Evolutionary conservation across 2,329 filamentous ascomycete genomes (phyloP), one percentile per base, ranked within the genome.

Genomic region (Diaporthe ampelina): DNA sequence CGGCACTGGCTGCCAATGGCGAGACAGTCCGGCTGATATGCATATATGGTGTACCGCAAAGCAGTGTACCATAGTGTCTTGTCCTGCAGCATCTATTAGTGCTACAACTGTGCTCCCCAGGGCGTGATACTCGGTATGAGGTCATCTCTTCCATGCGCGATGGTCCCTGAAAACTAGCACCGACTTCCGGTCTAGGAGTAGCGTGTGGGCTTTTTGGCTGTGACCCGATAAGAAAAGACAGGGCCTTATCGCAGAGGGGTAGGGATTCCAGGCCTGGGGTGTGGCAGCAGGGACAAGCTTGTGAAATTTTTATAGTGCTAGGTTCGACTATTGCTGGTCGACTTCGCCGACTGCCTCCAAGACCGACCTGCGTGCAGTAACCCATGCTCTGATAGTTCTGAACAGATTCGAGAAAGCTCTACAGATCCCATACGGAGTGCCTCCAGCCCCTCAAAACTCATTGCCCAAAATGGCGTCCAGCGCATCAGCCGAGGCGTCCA

Each of bases 401-500:
- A 19, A 40, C 1, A 11, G 8, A 45, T 48, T 52, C 13, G n/a
- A n/a, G 9, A 35, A 21, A 32, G 8, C 2, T 24, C 21, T 17
- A 4, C 17, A 19, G 5, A 54, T 21, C 17, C 19, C 9, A 26
- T 4, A 7, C 4, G 9, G 1, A 29, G 8, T n/a, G 21, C 13
- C 15, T 26, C 45, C 1, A 37, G n/a, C 48, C 40, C 8, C 45
- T 37, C 32, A 48, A 48, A 11, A 10, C 26, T 32, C 26, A 1
- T 26, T 6, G 15, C 3, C 52, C 65, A 74, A 9, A 48, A 74
- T 74, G 72, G 72, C 72, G 21, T 74, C 71, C 26, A 58, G 43
- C 71, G 45, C 63, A 52, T 35, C 70, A 54, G 21, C 45, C 50
- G 72, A 74, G 40, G 74, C 72, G 54, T 59, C 74, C 29, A 67